Evolutionary conservation across 331 rosid genomes (phyloP).

Genomic region (Malus hybrid): DNA sequence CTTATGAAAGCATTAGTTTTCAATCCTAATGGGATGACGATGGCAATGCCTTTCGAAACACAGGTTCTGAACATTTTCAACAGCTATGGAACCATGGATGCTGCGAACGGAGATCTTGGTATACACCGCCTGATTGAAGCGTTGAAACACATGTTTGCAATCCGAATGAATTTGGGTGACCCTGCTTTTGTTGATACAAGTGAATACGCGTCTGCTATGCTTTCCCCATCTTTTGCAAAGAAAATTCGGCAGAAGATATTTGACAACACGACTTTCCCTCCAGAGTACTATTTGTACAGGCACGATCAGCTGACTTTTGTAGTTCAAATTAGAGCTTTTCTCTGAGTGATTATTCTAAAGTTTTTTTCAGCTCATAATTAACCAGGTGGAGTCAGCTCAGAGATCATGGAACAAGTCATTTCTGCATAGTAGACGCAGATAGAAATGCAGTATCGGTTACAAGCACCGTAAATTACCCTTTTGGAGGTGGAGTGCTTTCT

Average conservation of each 20-base stretch:
- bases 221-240: conserved; percentile 66
- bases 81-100: conserved; percentile 54
- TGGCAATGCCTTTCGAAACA: conserved; percentile 3
- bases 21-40: neutral
- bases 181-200: conserved; percentile 55
- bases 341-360: neutral
- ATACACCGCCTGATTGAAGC: conserved; percentile 84
- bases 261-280: conserved; percentile 85
- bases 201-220: conserved; percentile 43
- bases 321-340: conserved; percentile 8
- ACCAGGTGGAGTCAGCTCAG: conserved; percentile 91
- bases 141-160: conserved; percentile 63
- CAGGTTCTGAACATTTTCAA: conserved; percentile 70
- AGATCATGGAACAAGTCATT: conserved; percentile 94
- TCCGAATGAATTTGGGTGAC: conserved; percentile 91
- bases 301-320: conserved; percentile 11
- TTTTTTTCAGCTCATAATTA: neutral
- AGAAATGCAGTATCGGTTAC: conserved; percentile 89
- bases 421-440: conserved; percentile 82
- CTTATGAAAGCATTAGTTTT: neutral
- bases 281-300: conserved; percentile 78
- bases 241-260: conserved; percentile 49
- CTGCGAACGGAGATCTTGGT: conserved; percentile 67
- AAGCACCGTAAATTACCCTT: conserved; percentile 48
- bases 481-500: conserved; percentile 76